Evolutionary conservation across 345 rosid genomes (phyloP), one percentile per base, ranked within the genome.

Genomic region (Acer saccharum): DNA sequence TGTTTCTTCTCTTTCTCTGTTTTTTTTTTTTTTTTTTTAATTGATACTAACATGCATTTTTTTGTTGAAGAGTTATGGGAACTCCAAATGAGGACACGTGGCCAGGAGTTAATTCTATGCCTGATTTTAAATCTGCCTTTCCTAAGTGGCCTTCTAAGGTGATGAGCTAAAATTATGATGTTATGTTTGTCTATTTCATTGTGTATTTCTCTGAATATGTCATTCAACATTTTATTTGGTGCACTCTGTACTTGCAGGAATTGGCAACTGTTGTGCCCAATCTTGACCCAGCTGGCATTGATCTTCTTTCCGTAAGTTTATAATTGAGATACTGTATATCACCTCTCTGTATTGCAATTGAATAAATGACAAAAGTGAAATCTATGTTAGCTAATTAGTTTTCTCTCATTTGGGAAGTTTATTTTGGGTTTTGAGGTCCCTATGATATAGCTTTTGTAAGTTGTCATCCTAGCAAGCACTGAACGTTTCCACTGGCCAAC

Each of bases 61-160:
- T 27, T 50, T 29, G 74, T 75, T 82, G 83, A 82, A 96, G 98
- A 82, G 83, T 92, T 82, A 69, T 91, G 93, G 99, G 99, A 69
- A 96, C 99, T 67, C 98, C 98, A 72, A 87, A 88, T 80, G 98
- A 95, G 87, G 93, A 93, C 63, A 89, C 84, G 55, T 95, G 99
- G 99, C 92, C 93, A 5, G 97, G 98, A 43, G 98, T 95, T 82
- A 92, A 93, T 82, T 86, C 96, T 25, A 82, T 95, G 87, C 97
- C 97, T 11, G 99, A 93, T 85, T 95, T 88, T 70, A 95, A 93
- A 86, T 90, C 96, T 74, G 88, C 98, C 79, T 95, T 95, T 81
- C 99, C 98, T 13, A 93, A 92, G 80, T 95, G 99, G 99, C 91
- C 92, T 65, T 35, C 91, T 2, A 89, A 87, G 97, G 99, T 95